Base-by-base conservation (phyloP, 331 rosid genomes). In the Rhamnella rubrinervis region DNA sequence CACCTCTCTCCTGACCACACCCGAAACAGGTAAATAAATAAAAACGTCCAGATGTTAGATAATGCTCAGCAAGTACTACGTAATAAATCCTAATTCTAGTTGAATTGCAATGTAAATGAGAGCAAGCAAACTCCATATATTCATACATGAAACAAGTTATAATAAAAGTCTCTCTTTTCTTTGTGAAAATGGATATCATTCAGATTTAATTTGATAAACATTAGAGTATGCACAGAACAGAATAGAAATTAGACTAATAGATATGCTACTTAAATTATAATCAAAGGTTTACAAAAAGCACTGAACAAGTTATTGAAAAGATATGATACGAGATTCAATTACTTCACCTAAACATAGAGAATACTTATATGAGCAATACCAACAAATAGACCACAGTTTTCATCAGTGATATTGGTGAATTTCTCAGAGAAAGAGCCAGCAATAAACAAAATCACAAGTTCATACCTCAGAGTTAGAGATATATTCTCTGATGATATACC, bases 401-500 rank as follows among this genome's bases (percentile, higher is more conserved):
- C 62, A 39, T 37, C 38, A 7, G 55, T 11, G 53, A 63, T 14
- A 56, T 14, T 19, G 15, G 60, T 66, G 35, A 50, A 28, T 10
- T 71, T 53, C 58, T 47, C 20, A 35, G 9, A 18, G 26, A 75
- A 59, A 19, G 49, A 44, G 41, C 60, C 73, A 18, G 25, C 35
- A 14, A 39, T 16, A 58, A 59, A 59, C 18, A 38, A 66, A 28
- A 67, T 7, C 35, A 31, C 35, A 61, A 53, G 52, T 31, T 15
- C 57, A 23, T 81, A 93, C 97, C 97, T 93, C 97, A 3, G 98
- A 85, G 81, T 89, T 93, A 71, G 96, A 82, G 73, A 93, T 93
- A 70, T 93, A 93, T 73, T 93, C 98, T 80, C 96, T 88, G 78
- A 93, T 90, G 84, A 91, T 88, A 78, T 91, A 91, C 97, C 98